A percentile compares a stretch with the other conserved stretches of the same genome.
Conservation (phyloP, 208 protist genomes). For the Porcisia hertigi region DNA sequence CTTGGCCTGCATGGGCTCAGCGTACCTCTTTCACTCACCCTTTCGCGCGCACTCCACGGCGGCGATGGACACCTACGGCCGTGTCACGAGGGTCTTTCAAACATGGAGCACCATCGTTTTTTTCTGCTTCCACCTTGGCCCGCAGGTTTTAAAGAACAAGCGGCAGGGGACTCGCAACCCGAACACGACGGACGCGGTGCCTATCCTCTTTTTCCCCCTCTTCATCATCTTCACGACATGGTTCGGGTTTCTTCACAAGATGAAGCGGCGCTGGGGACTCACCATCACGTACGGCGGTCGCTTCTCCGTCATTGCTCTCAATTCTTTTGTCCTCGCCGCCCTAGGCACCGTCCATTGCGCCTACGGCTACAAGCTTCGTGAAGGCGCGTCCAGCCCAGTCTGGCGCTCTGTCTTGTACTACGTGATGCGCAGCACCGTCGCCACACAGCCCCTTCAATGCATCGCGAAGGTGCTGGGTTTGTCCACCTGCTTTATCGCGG, state of each 20-base stretch:
- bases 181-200: conserved; percentile 15
- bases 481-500: conserved; percentile 41
- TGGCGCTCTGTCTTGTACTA: conserved; percentile 12
- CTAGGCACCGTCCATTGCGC: conserved; percentile 66
- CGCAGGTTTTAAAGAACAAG: conserved; percentile 41
- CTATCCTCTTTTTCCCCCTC: conserved; percentile 66
- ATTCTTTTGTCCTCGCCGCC: conserved; percentile 69
- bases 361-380: conserved; percentile 44
- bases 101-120: conserved; percentile 54
- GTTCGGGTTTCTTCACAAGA: conserved; percentile 68
- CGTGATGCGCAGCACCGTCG: conserved; percentile 11
- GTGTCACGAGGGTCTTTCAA: conserved; percentile 67
- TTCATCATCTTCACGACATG: conserved; percentile 46
- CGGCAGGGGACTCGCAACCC: conserved; percentile 10
- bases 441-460: conserved; percentile 24
- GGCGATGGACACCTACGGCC: conserved; percentile 59
- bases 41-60: conserved; percentile 59
- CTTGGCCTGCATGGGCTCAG: conserved; percentile 38
- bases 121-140: conserved; percentile 65
- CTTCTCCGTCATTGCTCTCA: conserved; percentile 50
- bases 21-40: conserved; percentile 80
- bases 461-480: conserved; percentile 39
- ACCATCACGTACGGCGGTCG: conserved; percentile 67
- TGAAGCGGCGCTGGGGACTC: conserved; percentile 61
- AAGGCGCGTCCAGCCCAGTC: conserved; percentile 10